A percentile compares a stretch with the other conserved stretches of the same genome.
Conservation (phyloP, 768 basidiomycete species). For the Rhodotorula graminis region DNA sequence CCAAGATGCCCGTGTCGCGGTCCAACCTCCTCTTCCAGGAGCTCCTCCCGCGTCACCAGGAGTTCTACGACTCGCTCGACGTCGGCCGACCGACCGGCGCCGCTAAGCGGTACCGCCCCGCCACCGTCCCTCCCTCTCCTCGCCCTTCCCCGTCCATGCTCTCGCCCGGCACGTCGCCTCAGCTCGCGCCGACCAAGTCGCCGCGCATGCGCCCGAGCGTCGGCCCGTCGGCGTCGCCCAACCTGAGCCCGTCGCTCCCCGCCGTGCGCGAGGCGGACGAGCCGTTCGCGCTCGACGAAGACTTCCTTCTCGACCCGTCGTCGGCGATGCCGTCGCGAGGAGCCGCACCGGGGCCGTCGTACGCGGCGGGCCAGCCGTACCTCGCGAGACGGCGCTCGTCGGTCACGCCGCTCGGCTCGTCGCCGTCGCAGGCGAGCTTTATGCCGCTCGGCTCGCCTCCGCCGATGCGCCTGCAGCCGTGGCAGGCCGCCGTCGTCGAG, state of each 20-base stretch:
- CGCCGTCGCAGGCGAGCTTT: conserved; percentile 24
- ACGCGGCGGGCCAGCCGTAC: background rate
- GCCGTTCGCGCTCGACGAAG: conserved; percentile 38
- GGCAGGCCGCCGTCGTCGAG: conserved; percentile 21
- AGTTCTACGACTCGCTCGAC: conserved; percentile 60
- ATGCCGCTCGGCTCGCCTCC: conserved; percentile 37
- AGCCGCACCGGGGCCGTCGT: no score
- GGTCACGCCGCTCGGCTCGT: background rate
- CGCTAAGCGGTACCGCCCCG: conserved; percentile 42
- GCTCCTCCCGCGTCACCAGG: conserved; percentile 60
- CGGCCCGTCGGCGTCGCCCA: conserved; percentile 10
- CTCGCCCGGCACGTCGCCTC: conserved; percentile 18
- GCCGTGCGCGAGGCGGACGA: conserved; percentile 34
- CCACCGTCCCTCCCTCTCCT: conserved; percentile 38
- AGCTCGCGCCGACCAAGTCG: conserved; percentile 24
- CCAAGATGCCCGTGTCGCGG: conserved; percentile 64
- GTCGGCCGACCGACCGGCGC: conserved; percentile 44
- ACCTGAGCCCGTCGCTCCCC: conserved; percentile 21
- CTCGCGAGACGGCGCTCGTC: background rate
- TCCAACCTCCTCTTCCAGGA: conserved; percentile 55
- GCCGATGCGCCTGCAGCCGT: conserved; percentile 29
- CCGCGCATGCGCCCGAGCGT: conserved; percentile 8
- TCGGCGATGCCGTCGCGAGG: background rate
- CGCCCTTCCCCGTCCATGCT: conserved; percentile 25
- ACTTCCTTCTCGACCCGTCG: conserved; percentile 31